Evolutionary conservation across 805 yeast species (phyloP).

Genomic region (Candida tammaniensis): DNA sequence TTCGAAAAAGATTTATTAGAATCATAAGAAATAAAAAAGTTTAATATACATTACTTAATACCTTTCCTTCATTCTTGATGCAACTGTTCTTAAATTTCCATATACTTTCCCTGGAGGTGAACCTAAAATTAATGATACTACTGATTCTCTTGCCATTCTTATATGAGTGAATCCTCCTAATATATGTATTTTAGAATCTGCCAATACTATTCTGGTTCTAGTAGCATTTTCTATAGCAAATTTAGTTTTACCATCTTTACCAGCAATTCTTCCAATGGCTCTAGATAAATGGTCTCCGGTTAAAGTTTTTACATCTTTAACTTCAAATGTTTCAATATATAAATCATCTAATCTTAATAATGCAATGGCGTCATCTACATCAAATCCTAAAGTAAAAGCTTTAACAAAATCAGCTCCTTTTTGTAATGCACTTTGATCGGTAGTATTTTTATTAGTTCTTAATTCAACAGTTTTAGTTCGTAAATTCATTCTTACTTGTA

Average conservation of each 20-base stretch:
- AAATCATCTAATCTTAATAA: constrained; percentile 90
- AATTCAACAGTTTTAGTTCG: constrained; percentile 85
- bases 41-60: constrained; percentile 43
- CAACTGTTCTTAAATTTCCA: constrained; percentile 94
- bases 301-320: constrained; percentile 94
- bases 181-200: constrained; percentile 94
- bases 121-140: constrained; percentile 91
- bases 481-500: constrained; percentile 94
- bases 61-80: constrained; percentile 95
- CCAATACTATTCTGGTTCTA: constrained; percentile 94
- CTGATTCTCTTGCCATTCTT: constrained; percentile 97
- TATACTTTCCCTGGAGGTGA: constrained; percentile 98
- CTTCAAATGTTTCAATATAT: constrained; percentile 94
- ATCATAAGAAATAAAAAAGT: constrained; percentile 12
- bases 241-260: constrained; percentile 98
- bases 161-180: constrained; percentile 96
- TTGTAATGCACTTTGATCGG: constrained; percentile 91
- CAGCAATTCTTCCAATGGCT: constrained; percentile 99
- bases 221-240: constrained; percentile 99
- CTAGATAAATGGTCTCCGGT: constrained; percentile 96
- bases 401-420: constrained; percentile 97
- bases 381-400: constrained; percentile 95
- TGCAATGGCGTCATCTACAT: constrained; percentile 95
- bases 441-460: constrained; percentile 77
- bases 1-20: constrained; percentile 36